A percentile compares a stretch with the other conserved stretches of the same genome.
These are phyloP conservation scores for Aspergillus fumigatiaffinis DNA, from an alignment of 2,329 filamentous ascomycete genomes.

Conservation along the genomic window DNA sequence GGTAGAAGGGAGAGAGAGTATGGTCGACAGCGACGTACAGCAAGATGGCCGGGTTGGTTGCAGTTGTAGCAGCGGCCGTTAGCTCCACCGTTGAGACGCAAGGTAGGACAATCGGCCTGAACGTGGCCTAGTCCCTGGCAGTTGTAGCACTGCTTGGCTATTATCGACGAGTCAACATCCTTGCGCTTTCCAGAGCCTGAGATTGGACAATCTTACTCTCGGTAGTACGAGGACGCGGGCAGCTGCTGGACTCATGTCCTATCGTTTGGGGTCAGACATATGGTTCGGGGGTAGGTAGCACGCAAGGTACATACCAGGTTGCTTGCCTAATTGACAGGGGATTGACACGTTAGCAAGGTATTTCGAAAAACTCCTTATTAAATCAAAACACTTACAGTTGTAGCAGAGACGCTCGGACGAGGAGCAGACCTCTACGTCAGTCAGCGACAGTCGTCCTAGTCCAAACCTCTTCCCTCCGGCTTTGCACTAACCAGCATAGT, in stretches of 20 bases:
- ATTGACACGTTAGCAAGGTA: conserved; percentile 16
- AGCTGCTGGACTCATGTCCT: conserved; percentile 97
- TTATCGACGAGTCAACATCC: conserved; percentile 15
- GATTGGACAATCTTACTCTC: conserved; percentile 59
- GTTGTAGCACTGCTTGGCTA: conserved; percentile 99
- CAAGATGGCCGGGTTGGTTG: conserved; percentile 86
- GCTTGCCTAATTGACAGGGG: conserved; percentile 35
- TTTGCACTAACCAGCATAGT: conserved; percentile 49
- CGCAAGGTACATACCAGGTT: conserved; percentile 39
- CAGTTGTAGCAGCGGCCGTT: conserved; percentile 96
- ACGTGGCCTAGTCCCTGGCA: conserved; percentile 98
- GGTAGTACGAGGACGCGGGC: conserved; percentile 91
- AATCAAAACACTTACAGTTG: conserved; percentile 68
- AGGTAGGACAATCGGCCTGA: conserved; percentile 96
- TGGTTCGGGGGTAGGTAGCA: conserved; percentile 9
- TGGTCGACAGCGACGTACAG: conserved; percentile 55
- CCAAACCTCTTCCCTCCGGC: conserved; percentile 40
- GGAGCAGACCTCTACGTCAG: conserved; percentile 80
- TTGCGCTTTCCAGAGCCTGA: conserved; percentile 5
- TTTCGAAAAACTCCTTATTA: conserved; percentile 7
- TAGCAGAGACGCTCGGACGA: conserved; percentile 98
- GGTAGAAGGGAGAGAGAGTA: neutral
- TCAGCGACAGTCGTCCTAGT: conserved; percentile 53
- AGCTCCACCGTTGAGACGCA: conserved; percentile 77
- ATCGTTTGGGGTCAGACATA: conserved; percentile 19